phyloP scores from a whole-genome alignment of 2,329 filamentous ascomycete genomes.

The Pseudocercospora fuligena region DNA sequence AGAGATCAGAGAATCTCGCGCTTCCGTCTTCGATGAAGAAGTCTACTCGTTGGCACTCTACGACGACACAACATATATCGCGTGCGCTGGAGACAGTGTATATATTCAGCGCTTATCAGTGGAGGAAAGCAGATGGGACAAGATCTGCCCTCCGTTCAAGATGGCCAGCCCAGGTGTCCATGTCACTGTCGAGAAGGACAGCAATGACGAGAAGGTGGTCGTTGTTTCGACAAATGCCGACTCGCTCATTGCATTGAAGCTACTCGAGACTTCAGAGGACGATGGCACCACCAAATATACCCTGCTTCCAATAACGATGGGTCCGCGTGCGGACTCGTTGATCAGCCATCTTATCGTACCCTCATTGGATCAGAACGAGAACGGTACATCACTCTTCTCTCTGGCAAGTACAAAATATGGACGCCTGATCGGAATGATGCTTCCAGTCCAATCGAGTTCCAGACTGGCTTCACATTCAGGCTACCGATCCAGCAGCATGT shows the following conservation, averaged over 20 bases:
- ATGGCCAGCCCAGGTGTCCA: constrained; percentile 50
- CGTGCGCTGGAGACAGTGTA: constrained; percentile 50
- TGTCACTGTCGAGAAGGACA: constrained; percentile 48
- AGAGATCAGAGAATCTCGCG: constrained; percentile 44
- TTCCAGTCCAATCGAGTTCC: constrained; percentile 14
- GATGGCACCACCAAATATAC: constrained; percentile 35
- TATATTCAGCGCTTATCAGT: constrained; percentile 47
- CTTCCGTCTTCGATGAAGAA: constrained; percentile 55
- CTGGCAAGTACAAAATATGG: constrained; percentile 34
- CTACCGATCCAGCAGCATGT: constrained; percentile 10
- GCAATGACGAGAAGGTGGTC: constrained; percentile 46
- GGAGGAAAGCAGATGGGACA: constrained; percentile 35
- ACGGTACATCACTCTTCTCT: constrained; percentile 17
- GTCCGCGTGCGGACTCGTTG: constrained; percentile 29
- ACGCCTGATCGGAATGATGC: constrained; percentile 35
- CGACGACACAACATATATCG: constrained; percentile 60
- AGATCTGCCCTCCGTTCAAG: constrained; percentile 38
- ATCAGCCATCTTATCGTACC: constrained; percentile 32
- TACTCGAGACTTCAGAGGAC: constrained; percentile 44
- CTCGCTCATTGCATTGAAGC: constrained; percentile 56
- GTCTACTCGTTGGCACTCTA: constrained; percentile 63
- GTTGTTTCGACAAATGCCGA: constrained; percentile 61
- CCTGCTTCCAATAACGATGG: constrained; percentile 34
- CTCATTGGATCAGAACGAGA: constrained; percentile 9
- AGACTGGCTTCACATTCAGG: background rate